Evolutionary conservation across 2,329 filamentous ascomycete species (phyloP).

Genomic region (Ilyonectria mors-panacis): DNA sequence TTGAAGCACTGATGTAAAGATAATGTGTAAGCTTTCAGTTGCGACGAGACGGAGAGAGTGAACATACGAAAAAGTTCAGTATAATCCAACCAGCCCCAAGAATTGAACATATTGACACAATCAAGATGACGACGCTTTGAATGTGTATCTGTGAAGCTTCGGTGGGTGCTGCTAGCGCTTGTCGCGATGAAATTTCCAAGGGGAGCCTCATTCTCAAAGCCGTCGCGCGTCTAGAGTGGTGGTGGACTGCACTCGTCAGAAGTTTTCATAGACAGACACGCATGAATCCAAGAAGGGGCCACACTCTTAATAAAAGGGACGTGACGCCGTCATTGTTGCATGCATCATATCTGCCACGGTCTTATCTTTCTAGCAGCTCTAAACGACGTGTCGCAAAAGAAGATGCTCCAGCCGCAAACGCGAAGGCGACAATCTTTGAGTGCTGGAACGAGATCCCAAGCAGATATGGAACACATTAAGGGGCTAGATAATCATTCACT

Average conservation of each 20-base stretch:
- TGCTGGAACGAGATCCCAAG: background rate
- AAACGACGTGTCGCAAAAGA: background rate
- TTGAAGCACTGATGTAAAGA: constrained; percentile 12
- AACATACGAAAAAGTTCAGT: constrained; percentile 16
- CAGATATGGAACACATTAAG: background rate
- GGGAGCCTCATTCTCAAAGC: background rate
- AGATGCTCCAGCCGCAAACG: background rate
- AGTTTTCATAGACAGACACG: no score
- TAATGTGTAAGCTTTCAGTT: background rate
- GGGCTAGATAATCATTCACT: background rate
- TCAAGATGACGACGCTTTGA: constrained; percentile 7
- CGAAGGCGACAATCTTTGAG: background rate
- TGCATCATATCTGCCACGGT: background rate
- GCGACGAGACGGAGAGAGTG: background rate
- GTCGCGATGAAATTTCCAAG: background rate
- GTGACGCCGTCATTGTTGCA: background rate
- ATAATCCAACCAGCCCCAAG: constrained; percentile 27
- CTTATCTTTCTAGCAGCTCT: background rate
- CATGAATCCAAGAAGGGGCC: no score
- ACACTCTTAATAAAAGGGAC: background rate
- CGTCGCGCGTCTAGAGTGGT: background rate
- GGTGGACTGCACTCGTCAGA: no score
- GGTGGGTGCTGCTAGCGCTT: constrained; percentile 16
- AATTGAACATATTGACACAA: constrained; percentile 1
- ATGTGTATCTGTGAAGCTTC: background rate